These are phyloP conservation scores for Populus tremula DNA, from an alignment of 345 rosid species.

Conservation along the genomic window DNA sequence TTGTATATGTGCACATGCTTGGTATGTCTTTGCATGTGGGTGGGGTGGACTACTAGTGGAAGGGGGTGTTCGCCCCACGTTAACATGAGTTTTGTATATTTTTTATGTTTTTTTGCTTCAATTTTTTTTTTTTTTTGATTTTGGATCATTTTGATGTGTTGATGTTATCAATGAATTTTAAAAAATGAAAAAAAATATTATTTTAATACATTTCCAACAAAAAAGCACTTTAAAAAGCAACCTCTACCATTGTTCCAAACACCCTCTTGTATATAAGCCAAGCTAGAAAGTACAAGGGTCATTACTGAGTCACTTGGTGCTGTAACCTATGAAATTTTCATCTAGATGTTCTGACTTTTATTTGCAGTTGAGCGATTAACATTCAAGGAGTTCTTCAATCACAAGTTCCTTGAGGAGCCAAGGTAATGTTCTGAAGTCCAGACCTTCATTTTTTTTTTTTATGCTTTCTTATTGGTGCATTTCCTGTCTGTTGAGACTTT, in stretches of 20 bases:
- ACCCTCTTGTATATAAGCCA: not conserved
- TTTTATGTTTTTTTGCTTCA: too few species aligned
- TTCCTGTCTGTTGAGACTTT: not conserved
- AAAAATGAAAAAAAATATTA: too few species aligned
- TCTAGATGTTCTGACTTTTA: conserved; percentile 4
- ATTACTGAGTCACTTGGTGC: not conserved
- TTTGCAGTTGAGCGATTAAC: conserved; percentile 65
- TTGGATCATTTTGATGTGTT: too few species aligned
- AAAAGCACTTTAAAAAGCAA: too few species aligned
- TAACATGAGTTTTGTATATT: too few species aligned
- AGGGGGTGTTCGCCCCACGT: too few species aligned
- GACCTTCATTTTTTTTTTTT: not conserved
- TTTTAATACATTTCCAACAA: too few species aligned
- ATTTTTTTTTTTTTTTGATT: too few species aligned
- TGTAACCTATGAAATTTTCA: not conserved
- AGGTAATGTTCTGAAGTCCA: conserved; percentile 39
- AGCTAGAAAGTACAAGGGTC: not conserved
- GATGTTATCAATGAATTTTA: too few species aligned
- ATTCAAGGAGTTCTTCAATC: conserved; percentile 72
- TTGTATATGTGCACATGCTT: not conserved
- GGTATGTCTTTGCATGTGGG: not conserved
- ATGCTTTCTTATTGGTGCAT: not conserved
- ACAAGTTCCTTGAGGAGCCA: conserved; percentile 54
- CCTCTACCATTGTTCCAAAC: too few species aligned
- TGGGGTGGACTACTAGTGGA: not conserved